Conservation (phyloP, 305 asterid genomes). For the Nicotiana rustica region DNA sequence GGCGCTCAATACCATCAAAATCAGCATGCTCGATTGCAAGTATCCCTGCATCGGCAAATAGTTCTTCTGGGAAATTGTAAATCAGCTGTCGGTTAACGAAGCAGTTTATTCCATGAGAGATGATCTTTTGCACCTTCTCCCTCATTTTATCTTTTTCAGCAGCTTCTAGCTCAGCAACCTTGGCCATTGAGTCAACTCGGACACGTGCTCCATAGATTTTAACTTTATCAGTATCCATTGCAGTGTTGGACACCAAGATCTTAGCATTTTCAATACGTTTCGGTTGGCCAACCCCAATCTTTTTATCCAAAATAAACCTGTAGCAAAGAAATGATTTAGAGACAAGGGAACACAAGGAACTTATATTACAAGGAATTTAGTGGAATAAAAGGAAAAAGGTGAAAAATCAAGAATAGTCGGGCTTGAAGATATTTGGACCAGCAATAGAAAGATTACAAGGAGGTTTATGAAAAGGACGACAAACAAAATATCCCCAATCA, state of each 20-base stretch:
- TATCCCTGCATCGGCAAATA: constrained; percentile 89
- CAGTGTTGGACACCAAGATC: constrained; percentile 90
- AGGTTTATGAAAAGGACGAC: background rate
- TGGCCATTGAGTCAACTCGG: constrained; percentile 97
- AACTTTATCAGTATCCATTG: constrained; percentile 96
- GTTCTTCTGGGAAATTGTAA: constrained; percentile 90
- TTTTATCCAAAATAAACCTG: constrained; percentile 94
- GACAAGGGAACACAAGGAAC: background rate
- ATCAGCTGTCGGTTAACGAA: constrained; percentile 89
- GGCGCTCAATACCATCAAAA: constrained; percentile 92
- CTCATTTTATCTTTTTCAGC: constrained; percentile 96
- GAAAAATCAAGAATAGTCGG: background rate
- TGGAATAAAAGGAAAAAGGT: background rate
- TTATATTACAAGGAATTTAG: background rate
- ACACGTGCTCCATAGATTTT: constrained; percentile 97
- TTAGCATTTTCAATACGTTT: constrained; percentile 92
- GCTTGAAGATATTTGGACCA: background rate
- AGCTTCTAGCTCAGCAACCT: constrained; percentile 94
- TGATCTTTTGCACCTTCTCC: constrained; percentile 89
- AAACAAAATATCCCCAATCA: background rate
- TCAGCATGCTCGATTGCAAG: constrained; percentile 98
- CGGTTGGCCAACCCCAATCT: constrained; percentile 96
- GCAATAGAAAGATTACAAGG: background rate
- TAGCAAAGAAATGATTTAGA: constrained; percentile 30
- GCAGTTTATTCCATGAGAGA: constrained; percentile 87